Conservation (phyloP, 495 filamentous ascomycete species). For the Daldinia concentrica region DNA sequence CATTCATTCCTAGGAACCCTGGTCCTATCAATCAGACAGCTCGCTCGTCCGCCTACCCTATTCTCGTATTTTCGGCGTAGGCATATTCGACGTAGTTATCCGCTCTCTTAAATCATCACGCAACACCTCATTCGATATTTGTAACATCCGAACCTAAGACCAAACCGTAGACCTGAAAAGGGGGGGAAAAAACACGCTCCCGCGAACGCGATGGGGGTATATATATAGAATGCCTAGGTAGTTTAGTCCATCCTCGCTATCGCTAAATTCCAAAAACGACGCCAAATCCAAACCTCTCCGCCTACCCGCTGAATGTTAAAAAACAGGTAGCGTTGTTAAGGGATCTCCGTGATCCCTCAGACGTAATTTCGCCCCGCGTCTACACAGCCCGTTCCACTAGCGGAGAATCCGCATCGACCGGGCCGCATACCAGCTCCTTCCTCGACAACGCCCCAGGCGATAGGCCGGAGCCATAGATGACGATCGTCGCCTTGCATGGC, state of each 20-base stretch:
- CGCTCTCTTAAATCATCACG: not conserved
- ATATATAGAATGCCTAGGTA: not conserved
- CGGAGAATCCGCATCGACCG: slow-evolving; percentile 53
- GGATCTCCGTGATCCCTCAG: slow-evolving; percentile 22
- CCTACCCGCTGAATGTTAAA: not conserved
- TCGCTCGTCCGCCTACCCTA: not conserved
- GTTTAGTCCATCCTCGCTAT: slow-evolving; percentile 2
- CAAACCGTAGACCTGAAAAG: not conserved
- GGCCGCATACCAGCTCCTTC: slow-evolving; percentile 45
- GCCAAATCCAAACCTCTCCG: not conserved
- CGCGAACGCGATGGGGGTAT: slow-evolving; percentile 1
- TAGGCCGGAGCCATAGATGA: slow-evolving; percentile 41
- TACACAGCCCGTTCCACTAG: slow-evolving; percentile 38
- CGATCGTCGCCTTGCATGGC: slow-evolving; percentile 11
- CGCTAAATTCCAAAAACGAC: not conserved
- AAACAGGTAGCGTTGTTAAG: not conserved
- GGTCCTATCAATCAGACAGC: not conserved
- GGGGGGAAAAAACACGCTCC: not conserved
- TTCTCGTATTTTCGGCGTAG: not conserved
- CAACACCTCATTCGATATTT: not conserved
- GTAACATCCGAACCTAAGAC: not conserved
- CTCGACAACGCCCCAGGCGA: slow-evolving; percentile 55
- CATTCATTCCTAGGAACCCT: not conserved
- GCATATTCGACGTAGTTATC: not conserved
- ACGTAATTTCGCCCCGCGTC: slow-evolving; percentile 53